A percentile compares a stretch with the other conserved stretches of the same genome.
Evolutionary conservation across 257 asterid genomes (phyloP).

Genomic region (Solanum appendiculatum): DNA sequence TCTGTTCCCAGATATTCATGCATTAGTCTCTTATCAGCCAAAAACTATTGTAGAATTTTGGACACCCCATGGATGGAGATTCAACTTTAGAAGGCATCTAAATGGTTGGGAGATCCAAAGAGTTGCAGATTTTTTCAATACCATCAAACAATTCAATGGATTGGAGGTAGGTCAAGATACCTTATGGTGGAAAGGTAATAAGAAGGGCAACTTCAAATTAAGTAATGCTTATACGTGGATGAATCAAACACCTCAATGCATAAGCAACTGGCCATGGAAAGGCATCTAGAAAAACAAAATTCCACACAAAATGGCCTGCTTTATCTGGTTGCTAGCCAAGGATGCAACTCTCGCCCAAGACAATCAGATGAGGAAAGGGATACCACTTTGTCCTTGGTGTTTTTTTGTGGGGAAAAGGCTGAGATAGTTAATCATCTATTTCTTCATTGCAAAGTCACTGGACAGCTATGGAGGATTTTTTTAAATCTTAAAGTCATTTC

Average conservation of each 20-base stretch:
- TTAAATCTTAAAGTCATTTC: background rate
- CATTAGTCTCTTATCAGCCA: background rate
- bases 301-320: background rate
- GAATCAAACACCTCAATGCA: background rate
- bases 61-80: background rate
- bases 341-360: background rate
- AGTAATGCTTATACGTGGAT: background rate
- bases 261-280: background rate
- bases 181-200: background rate
- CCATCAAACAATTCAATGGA: background rate
- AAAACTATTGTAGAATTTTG: background rate
- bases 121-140: background rate
- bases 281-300: background rate
- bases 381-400: background rate
- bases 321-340: background rate
- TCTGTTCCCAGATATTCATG: background rate
- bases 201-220: background rate
- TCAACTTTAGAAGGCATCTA: background rate
- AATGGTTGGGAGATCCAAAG: background rate
- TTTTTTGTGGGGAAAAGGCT: background rate
- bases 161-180: background rate
- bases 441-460: background rate
- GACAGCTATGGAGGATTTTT: background rate
- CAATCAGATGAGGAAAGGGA: background rate
- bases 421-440: background rate